Conservation (phyloP, 345 rosid genomes). For the Camelina sativa region DNA sequence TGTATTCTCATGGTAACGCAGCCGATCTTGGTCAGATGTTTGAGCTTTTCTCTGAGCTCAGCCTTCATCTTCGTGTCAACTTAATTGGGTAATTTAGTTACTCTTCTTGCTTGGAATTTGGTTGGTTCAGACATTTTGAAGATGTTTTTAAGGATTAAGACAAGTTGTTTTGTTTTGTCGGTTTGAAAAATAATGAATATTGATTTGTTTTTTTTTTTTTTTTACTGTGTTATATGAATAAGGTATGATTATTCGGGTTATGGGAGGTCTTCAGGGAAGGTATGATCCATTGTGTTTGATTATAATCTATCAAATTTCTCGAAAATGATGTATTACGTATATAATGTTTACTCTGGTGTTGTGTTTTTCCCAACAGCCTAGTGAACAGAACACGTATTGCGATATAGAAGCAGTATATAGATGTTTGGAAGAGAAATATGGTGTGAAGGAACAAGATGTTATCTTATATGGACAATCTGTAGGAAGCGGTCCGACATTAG, state of each 20-base stretch:
- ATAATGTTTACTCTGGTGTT: conserved; percentile 12
- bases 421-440: conserved; percentile 78
- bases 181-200: not conserved
- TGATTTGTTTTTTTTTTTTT: conserved; percentile 10
- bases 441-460: conserved; percentile 79
- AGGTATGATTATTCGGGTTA: conserved; percentile 97
- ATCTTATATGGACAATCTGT: conserved; percentile 94
- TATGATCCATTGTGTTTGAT: conserved; percentile 36
- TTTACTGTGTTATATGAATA: not conserved
- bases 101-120: not conserved
- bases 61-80: conserved; percentile 80
- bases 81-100: conserved; percentile 69
- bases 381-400: conserved; percentile 82
- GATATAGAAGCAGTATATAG: conserved; percentile 91
- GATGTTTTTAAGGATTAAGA: not conserved
- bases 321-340: not conserved
- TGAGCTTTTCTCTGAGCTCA: conserved; percentile 76
- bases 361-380: conserved; percentile 59
- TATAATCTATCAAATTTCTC: not conserved
- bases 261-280: conserved; percentile 90
- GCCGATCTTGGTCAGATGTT: conserved; percentile 96
- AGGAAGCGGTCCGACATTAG: conserved; percentile 94
- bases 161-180: not conserved
- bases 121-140: conserved; percentile 9
- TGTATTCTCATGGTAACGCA: conserved; percentile 73